These are phyloP conservation scores for Elasticomyces elasticus DNA, from an alignment of 495 filamentous ascomycete species.

Conservation along the genomic window DNA sequence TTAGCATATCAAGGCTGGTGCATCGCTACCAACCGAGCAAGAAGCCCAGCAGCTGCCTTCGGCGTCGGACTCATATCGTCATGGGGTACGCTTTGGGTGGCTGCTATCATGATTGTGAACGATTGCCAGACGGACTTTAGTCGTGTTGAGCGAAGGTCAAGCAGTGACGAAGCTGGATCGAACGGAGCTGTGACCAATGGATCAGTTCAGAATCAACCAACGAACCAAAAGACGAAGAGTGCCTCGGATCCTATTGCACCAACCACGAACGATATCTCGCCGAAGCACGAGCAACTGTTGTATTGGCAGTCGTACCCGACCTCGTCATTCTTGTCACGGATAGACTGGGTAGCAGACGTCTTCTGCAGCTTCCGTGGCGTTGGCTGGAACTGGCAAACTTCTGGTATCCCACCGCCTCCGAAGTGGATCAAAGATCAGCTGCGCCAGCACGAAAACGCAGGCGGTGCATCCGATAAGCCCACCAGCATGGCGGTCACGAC, in stretches of 20 bases:
- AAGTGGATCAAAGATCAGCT: slow-evolving; percentile 37
- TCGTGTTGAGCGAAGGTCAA: slow-evolving; percentile 44
- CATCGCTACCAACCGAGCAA: slow-evolving; percentile 34
- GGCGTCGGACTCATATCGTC: slow-evolving; percentile 54
- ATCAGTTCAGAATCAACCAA: not conserved
- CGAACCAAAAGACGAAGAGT: too few relatives aligned
- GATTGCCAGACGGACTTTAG: slow-evolving; percentile 56
- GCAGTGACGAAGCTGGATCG: not conserved
- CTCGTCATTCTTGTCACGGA: slow-evolving; percentile 44
- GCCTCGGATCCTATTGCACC: too few relatives aligned
- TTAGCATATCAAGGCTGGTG: slow-evolving; percentile 37
- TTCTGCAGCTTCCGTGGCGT: slow-evolving; percentile 59
- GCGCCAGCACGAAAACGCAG: not conserved
- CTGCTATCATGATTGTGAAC: slow-evolving; percentile 52
- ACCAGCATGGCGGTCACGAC: not conserved
- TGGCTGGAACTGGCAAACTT: slow-evolving; percentile 68
- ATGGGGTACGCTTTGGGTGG: slow-evolving; percentile 59
- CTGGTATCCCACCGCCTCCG: slow-evolving; percentile 51
- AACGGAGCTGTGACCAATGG: not conserved
- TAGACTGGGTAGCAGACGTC: slow-evolving; percentile 64
- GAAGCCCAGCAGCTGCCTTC: slow-evolving; percentile 53
- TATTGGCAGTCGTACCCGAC: slow-evolving; percentile 66
- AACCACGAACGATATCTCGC: not conserved
- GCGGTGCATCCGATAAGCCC: slow-evolving; percentile 14
- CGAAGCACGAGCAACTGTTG: slow-evolving; percentile 18